Evolutionary conservation across 1,139 yeast genomes (phyloP).

Genomic region (Geotrichum macrosporum): DNA sequence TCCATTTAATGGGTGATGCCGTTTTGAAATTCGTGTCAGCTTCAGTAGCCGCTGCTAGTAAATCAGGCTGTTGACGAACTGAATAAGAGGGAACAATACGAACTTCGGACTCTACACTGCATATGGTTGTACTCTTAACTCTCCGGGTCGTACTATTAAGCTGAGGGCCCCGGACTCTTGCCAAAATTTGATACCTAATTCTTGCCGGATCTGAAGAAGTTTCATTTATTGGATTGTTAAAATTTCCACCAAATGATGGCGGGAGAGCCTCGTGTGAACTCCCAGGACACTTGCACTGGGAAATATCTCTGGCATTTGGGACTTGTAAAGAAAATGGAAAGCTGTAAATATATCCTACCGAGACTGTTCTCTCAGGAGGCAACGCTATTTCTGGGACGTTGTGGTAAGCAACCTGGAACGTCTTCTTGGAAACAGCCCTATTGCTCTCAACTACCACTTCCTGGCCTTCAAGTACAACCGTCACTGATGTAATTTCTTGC

Average conservation of each 20-base stretch:
- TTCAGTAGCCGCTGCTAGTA: too few species aligned
- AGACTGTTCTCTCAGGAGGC: slow-evolving; percentile 17
- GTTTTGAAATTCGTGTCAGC: too few species aligned
- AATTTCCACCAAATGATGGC: slow-evolving; percentile 4
- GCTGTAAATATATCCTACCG: slow-evolving; percentile 15
- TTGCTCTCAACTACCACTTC: slow-evolving; percentile 3
- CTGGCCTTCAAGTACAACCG: slow-evolving; percentile 3
- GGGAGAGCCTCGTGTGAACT: slow-evolving; percentile 8
- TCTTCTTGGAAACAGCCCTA: neutral
- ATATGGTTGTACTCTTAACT: too few species aligned
- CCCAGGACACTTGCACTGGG: too few species aligned
- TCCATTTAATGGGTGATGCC: too few species aligned
- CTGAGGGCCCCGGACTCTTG: slow-evolving; percentile 15
- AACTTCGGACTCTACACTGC: too few species aligned
- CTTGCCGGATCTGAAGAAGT: neutral
- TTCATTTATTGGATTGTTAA: neutral
- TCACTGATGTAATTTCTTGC: slow-evolving; percentile 11
- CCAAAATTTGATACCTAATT: slow-evolving; percentile 9
- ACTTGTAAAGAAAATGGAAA: slow-evolving; percentile 18
- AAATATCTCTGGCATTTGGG: neutral
- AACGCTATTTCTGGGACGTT: slow-evolving; percentile 18
- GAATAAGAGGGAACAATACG: too few species aligned
- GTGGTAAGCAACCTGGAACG: slow-evolving; percentile 10
- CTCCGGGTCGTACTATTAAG: too few species aligned
- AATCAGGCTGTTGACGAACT: too few species aligned